Conservation (phyloP, 2,329 filamentous ascomycete species). For the Blastomyces gilchristii region DNA sequence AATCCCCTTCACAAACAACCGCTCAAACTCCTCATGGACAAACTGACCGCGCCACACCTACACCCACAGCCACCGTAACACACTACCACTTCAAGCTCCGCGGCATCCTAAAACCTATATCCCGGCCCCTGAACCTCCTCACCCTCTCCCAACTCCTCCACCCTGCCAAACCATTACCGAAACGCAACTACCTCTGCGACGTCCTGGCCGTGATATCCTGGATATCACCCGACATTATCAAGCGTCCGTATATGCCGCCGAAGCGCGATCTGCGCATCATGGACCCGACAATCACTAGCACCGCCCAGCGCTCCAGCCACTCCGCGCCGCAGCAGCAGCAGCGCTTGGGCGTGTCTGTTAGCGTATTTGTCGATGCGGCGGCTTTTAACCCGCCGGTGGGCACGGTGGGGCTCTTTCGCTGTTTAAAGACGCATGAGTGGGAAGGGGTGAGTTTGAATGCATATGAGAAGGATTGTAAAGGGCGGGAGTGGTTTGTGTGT, state of each 20-base stretch:
- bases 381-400: conserved; percentile 20
- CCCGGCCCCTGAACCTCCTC: conserved; percentile 9
- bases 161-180: conserved; percentile 14
- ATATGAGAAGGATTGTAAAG: conserved; percentile 20
- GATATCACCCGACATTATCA: conserved; percentile 19
- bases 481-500: conserved; percentile 20
- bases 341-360: conserved; percentile 18
- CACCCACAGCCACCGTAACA: background rate
- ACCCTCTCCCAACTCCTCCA: conserved; percentile 17
- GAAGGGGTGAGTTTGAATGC: conserved; percentile 23
- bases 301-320: too few relatives aligned
- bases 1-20: background rate
- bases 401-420: conserved; percentile 21
- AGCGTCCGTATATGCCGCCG: conserved; percentile 19
- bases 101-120: conserved; percentile 1
- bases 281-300: conserved; percentile 17
- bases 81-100: background rate
- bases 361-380: conserved; percentile 23
- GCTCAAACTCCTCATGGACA: background rate
- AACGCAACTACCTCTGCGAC: conserved; percentile 20
- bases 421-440: conserved; percentile 23
- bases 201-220: conserved; percentile 21
- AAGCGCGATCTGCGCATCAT: conserved; percentile 25
- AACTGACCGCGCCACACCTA: background rate
- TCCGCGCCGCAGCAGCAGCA: background rate